Base-by-base conservation (phyloP, 1,284 basidiomycete genomes). In the Meripilus lineatus region DNA sequence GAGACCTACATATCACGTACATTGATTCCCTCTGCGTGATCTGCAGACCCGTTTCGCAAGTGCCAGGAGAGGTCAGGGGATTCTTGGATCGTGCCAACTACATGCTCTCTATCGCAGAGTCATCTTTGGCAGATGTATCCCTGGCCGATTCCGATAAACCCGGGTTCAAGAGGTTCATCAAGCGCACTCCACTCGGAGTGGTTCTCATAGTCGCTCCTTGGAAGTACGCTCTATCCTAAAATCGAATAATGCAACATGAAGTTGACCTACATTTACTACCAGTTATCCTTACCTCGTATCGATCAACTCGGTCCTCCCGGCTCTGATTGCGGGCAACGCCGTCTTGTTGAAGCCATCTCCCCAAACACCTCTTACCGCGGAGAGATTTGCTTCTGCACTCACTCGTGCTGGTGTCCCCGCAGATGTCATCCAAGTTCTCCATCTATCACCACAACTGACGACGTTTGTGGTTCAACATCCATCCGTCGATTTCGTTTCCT, bases 331-430 rank as follows among this genome's bases (percentile, higher is more conserved):
- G 4, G 91, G 94, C 22, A 97, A 98, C 63, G 69, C 89, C 0
- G 89, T 97, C 13, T 66, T 97, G 39, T 71, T 97, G 60, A 98
- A 97, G 65, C 93, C 94, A 0, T 94, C 93, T 3, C 94, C 94
- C 1, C 94, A 97, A 62, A 96, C 93, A 0, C 94, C 94, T 22
- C 67, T 92, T 34, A 82, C 83, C 0, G 92, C 89, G 3, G 91
- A 96, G 63, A 79, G 89, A 17, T 78, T 97, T 52, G 77, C 80
- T 2, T 61, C 71, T 26, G 84, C 88, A 0, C 75, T 93, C 38
- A 65, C 69, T 21, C 68, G 71, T 3, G 91, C 90, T 0, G 91
- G 91, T 6, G 77, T 96, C 1, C 93, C 93, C 0, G 49, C 72
- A 39, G 78, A 85, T 50, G 71, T 89, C 33, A 70, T 93, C 15